A percentile compares a stretch with the other conserved stretches of the same genome.
phyloP scores from a whole-genome alignment of 331 rosid genomes.

The Saraca asoca region DNA sequence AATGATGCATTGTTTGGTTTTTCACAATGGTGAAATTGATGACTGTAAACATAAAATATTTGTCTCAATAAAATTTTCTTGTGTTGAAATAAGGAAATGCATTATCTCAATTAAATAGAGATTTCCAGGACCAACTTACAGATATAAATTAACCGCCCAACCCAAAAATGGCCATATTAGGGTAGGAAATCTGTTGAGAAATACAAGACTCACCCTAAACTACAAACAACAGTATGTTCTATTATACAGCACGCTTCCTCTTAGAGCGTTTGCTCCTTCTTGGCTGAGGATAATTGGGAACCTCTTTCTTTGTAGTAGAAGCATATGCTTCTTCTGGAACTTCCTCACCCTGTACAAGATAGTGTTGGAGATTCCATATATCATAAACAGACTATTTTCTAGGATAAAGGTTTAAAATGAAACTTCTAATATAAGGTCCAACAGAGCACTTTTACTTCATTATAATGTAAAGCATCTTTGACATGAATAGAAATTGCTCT shows the following conservation, averaged over 20 bases:
- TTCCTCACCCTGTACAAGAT: constrained; percentile 58
- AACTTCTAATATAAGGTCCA: constrained; percentile 13
- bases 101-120: constrained; percentile 17
- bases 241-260: constrained; percentile 79
- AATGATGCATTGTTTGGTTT: no score
- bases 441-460: constrained; percentile 10
- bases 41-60: not conserved
- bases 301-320: constrained; percentile 54
- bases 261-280: constrained; percentile 96
- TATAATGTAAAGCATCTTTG: constrained; percentile 19
- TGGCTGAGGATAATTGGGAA: constrained; percentile 59
- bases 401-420: not conserved
- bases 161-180: constrained; percentile 42
- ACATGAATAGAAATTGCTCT: constrained; percentile 8
- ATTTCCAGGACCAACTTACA: constrained; percentile 44
- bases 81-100: constrained; percentile 16
- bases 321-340: constrained; percentile 64
- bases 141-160: constrained; percentile 55
- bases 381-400: not conserved
- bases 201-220: constrained; percentile 67
- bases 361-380: constrained; percentile 2
- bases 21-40: no score
- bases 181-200: constrained; percentile 48
- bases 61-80: constrained; percentile 26
- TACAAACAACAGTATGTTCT: constrained; percentile 50